Percentiles rank a stretch among this genome's conserved stretches.
Conservation (phyloP, 768 basidiomycete species). For the Tricholoma furcatifolium region DNA sequence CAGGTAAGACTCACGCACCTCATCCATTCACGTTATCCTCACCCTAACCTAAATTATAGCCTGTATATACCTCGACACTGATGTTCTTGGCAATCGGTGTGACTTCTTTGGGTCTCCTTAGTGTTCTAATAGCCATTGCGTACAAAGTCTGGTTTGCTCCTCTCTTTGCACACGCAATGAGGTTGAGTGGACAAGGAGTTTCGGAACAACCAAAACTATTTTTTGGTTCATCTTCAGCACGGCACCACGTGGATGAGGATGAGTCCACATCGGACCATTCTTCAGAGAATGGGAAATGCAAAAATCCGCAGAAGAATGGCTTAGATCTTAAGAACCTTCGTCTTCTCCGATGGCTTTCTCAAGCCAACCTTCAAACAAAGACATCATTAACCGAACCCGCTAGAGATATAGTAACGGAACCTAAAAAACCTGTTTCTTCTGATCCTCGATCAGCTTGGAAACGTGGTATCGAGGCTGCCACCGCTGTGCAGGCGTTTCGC, state of each 20-base stretch:
- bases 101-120: background rate
- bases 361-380: background rate
- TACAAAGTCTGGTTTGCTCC: background rate
- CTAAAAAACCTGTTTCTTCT: background rate
- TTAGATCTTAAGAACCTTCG: background rate
- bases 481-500: background rate
- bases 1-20: background rate
- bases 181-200: background rate
- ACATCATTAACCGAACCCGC: background rate
- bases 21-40: background rate
- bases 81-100: background rate
- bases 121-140: background rate
- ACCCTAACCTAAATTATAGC: background rate
- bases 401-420: background rate
- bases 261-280: background rate
- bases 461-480: background rate
- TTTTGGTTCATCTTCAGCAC: background rate
- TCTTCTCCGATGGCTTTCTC: background rate
- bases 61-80: background rate
- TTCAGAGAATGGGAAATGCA: background rate
- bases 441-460: background rate
- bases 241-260: background rate
- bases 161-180: background rate
- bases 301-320: background rate
- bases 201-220: background rate